Evolutionary conservation across 441 rosid genomes (phyloP).

Genomic region (Oxalis stricta): DNA sequence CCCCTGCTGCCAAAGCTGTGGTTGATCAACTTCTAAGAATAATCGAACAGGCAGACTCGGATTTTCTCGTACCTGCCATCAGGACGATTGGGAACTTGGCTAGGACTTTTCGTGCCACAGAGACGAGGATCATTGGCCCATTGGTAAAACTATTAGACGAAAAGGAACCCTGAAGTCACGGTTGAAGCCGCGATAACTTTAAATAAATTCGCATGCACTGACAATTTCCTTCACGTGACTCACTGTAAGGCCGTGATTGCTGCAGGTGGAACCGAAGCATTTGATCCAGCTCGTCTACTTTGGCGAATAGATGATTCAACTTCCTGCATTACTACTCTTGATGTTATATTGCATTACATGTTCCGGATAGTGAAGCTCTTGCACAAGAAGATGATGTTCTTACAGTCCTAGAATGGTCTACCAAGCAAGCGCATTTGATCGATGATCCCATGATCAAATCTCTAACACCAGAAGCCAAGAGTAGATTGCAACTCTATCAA

Average conservation of each 20-base stretch:
- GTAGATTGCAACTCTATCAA: conserved; percentile 53
- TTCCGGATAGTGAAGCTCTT: conserved; percentile 51
- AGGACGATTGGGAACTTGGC: conserved; percentile 46
- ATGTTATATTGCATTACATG: conserved; percentile 31
- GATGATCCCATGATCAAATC: conserved; percentile 22
- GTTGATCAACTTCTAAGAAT: conserved; percentile 42
- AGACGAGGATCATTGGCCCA: conserved; percentile 48
- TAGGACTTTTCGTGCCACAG: conserved; percentile 56
- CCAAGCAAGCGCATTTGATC: conserved; percentile 37
- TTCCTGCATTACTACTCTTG: conserved; percentile 33
- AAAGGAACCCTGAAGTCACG: conserved; percentile 35
- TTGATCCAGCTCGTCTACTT: conserved; percentile 58
- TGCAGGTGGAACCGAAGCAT: conserved; percentile 52
- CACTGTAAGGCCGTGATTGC: conserved; percentile 52
- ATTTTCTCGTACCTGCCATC: conserved; percentile 42
- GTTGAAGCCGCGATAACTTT: conserved; percentile 48
- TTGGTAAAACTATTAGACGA: conserved; percentile 54
- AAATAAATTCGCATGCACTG: conserved; percentile 37
- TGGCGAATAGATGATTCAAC: conserved; percentile 51
- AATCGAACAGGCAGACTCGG: conserved; percentile 33
- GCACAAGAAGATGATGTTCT: conserved; percentile 57
- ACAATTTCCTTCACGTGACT: conserved; percentile 39
- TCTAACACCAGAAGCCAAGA: conserved; percentile 41
- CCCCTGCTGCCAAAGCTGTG: conserved; percentile 64
- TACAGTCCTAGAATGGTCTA: conserved; percentile 57